Evolutionary conservation across 2,329 filamentous ascomycete genomes (phyloP).

Genomic region (Xylariaceae sp.): DNA sequence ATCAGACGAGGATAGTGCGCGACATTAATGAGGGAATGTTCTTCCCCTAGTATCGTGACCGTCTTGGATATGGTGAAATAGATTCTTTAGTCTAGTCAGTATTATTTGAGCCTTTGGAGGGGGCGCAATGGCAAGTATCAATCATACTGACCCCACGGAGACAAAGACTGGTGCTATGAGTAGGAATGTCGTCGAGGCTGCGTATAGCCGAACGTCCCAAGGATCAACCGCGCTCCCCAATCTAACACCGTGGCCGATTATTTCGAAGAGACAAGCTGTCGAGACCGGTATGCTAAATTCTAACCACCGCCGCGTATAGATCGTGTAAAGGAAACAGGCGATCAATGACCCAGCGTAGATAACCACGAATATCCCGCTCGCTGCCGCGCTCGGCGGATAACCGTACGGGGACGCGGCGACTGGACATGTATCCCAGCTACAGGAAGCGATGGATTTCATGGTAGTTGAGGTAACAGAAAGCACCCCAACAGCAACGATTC

Average conservation of each 20-base stretch:
- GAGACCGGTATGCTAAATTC: constrained; percentile 29
- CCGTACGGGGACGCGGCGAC: constrained; percentile 29
- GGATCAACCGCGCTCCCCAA: constrained; percentile 27
- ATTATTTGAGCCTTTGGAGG: neutral
- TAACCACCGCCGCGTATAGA: constrained; percentile 17
- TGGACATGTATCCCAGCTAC: constrained; percentile 25
- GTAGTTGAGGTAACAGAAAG: constrained; percentile 3
- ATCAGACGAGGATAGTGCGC: constrained; percentile 29
- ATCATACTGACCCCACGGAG: constrained; percentile 30
- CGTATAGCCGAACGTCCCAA: constrained; percentile 30
- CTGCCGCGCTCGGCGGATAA: constrained; percentile 27
- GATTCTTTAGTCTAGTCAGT: constrained; percentile 29
- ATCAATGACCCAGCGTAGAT: constrained; percentile 26
- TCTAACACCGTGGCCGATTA: constrained; percentile 30
- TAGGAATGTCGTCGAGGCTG: constrained; percentile 28
- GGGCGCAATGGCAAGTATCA: neutral
- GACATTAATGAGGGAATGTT: constrained; percentile 34
- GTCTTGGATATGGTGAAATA: constrained; percentile 33
- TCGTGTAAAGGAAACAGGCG: constrained; percentile 23
- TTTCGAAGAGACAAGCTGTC: constrained; percentile 30
- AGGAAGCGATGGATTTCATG: constrained; percentile 25
- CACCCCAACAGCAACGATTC: constrained; percentile 4
- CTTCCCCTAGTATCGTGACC: constrained; percentile 32
- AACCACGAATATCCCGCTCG: constrained; percentile 26
- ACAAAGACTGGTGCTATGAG: constrained; percentile 36